A percentile compares a stretch with the other conserved stretches of the same genome.
These are phyloP conservation scores for Botrytis paeoniae DNA, from an alignment of 2,329 filamentous ascomycete genomes.

Conservation along the genomic window DNA sequence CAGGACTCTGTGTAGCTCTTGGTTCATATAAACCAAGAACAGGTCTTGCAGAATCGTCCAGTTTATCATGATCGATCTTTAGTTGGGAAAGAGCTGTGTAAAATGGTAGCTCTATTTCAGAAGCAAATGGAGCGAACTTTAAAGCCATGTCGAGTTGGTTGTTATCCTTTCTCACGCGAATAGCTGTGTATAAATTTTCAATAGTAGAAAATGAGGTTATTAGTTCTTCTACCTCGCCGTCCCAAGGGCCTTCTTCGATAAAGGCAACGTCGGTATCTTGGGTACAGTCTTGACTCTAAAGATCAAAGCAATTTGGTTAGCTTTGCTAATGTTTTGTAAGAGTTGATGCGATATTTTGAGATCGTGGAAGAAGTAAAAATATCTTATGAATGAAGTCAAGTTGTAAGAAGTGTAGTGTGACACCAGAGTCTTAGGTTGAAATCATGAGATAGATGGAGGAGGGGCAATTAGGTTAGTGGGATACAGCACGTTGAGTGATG, in stretches of 20 bases:
- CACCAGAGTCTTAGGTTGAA: not conserved
- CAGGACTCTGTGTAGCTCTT: conserved; percentile 65
- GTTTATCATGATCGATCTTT: conserved; percentile 96
- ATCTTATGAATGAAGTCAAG: not conserved
- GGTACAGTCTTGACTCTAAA: conserved; percentile 1
- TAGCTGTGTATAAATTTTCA: not conserved
- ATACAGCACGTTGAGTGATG: not conserved
- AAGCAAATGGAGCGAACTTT: conserved; percentile 85
- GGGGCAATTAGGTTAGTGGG: not conserved
- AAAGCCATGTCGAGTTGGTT: conserved; percentile 41
- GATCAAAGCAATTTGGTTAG: conserved; percentile 6
- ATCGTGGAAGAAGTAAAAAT: not conserved
- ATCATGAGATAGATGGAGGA: conserved; percentile 3
- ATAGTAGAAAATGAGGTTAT: not conserved
- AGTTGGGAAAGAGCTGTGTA: conserved; percentile 87
- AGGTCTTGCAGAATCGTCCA: conserved; percentile 86
- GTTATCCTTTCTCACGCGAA: not conserved
- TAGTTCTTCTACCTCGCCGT: conserved; percentile 13
- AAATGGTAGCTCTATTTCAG: conserved; percentile 93
- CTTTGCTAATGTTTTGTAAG: not conserved
- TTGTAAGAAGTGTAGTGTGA: not conserved
- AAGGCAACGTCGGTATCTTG: conserved; percentile 12
- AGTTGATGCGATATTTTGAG: not conserved
- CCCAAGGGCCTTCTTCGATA: conserved; percentile 18
- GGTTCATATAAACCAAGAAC: conserved; percentile 89